Evolutionary conservation across 257 asterid genomes (phyloP).

Genomic region (Nicotiana noctiflora): DNA sequence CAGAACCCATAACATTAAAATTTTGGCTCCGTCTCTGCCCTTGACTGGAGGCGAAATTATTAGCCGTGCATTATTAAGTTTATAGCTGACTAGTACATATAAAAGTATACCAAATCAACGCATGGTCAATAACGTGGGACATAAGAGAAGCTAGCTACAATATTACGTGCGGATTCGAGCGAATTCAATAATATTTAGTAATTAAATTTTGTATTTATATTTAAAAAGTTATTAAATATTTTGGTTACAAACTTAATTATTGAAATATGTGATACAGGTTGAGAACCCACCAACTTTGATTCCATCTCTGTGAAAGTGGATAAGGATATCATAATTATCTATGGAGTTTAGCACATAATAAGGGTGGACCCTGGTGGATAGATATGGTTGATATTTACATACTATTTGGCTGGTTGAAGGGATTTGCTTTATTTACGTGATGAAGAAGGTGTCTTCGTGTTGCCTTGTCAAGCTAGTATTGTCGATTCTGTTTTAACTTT

Average conservation of each 20-base stretch:
- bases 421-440: background rate
- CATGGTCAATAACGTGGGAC: background rate
- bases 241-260: too few relatives aligned
- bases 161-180: too few relatives aligned
- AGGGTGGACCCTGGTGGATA: background rate
- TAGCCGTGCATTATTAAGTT: too few relatives aligned
- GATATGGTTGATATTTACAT: background rate
- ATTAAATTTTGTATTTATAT: too few relatives aligned
- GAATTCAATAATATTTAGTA: too few relatives aligned
- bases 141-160: too few relatives aligned
- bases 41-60: background rate
- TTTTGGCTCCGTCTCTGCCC: too few relatives aligned
- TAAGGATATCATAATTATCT: background rate
- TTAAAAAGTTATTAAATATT: too few relatives aligned
- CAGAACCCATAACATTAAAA: too few relatives aligned
- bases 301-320: background rate
- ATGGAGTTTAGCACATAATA: background rate
- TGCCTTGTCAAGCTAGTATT: background rate
- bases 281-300: too few relatives aligned
- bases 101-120: background rate
- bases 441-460: background rate
- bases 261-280: too few relatives aligned
- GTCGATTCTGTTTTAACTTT: background rate
- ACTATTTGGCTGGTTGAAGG: background rate
- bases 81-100: background rate